phyloP scores from a whole-genome alignment of 129 eudicot genomes.

The Silybum marianum region DNA sequence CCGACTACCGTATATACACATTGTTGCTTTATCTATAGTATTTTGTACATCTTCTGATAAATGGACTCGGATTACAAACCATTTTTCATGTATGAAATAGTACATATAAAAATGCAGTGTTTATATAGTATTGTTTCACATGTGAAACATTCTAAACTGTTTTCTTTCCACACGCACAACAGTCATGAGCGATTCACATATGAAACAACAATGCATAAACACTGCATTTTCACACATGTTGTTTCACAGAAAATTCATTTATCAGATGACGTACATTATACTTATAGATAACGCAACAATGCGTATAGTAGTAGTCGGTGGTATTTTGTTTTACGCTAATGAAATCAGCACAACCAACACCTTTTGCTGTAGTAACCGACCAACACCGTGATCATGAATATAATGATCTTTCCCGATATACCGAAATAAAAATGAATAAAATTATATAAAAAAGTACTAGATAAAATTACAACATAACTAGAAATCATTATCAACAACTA shows the following conservation, averaged over 20 bases:
- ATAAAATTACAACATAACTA: not conserved
- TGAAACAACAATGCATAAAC: not conserved
- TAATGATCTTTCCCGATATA: not conserved
- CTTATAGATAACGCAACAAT: constrained; percentile 3
- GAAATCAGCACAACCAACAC: constrained; percentile 7
- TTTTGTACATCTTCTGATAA: no score
- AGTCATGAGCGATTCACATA: no score
- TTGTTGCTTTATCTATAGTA: no score
- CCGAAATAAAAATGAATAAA: not conserved
- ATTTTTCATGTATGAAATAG: no score
- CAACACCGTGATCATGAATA: constrained; percentile 10
- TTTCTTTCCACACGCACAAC: not conserved
- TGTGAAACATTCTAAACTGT: not conserved
- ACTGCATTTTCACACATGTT: not conserved
- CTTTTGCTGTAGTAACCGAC: constrained; percentile 20
- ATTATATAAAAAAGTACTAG: not conserved
- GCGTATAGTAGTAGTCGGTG: not conserved
- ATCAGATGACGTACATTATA: not conserved
- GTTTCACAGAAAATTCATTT: not conserved
- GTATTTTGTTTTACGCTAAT: constrained; percentile 6
- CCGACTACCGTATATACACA: no score
- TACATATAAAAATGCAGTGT: not conserved
- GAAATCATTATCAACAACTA: not conserved
- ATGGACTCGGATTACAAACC: no score
- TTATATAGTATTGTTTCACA: not conserved